Conservation (phyloP, 345 rosid species). For the Euphorbia tirucalli region DNA sequence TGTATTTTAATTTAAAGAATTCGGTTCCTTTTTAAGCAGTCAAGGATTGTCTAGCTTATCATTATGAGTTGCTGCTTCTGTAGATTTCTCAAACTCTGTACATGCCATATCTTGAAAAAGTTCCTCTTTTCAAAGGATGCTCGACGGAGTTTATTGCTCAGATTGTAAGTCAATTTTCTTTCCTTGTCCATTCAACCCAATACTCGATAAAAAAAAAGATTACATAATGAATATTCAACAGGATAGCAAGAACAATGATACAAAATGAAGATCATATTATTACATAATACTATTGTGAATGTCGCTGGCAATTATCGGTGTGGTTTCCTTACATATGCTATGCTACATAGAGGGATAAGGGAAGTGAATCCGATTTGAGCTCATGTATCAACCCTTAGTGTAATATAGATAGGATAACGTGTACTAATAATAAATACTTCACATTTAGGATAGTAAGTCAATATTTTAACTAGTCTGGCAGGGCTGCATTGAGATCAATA, state of each 20-base stretch:
- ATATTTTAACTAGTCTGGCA: background rate
- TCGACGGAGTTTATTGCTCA: conserved; percentile 83
- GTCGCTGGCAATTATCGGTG: background rate
- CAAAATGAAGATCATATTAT: background rate
- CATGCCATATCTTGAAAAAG: conserved; percentile 52
- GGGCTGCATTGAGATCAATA: background rate
- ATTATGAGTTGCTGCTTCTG: conserved; percentile 14
- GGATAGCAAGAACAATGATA: background rate
- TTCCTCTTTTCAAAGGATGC: conserved; percentile 68
- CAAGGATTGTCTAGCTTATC: conserved; percentile 8
- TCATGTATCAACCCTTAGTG: background rate
- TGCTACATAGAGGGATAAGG: conserved; percentile 1
- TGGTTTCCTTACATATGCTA: background rate
- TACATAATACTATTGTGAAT: background rate
- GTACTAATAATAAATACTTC: background rate
- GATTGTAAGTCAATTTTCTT: conserved; percentile 52
- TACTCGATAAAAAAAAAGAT: background rate
- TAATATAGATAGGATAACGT: background rate
- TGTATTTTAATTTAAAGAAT: background rate
- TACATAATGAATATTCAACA: background rate
- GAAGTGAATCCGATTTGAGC: conserved; percentile 1
- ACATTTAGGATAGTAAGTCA: background rate
- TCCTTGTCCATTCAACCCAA: background rate
- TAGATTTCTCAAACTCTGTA: conserved; percentile 76
- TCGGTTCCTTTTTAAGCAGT: background rate